Evolutionary conservation across 805 yeast species (phyloP).

Genomic region (Yamadazyma laniorum): DNA sequence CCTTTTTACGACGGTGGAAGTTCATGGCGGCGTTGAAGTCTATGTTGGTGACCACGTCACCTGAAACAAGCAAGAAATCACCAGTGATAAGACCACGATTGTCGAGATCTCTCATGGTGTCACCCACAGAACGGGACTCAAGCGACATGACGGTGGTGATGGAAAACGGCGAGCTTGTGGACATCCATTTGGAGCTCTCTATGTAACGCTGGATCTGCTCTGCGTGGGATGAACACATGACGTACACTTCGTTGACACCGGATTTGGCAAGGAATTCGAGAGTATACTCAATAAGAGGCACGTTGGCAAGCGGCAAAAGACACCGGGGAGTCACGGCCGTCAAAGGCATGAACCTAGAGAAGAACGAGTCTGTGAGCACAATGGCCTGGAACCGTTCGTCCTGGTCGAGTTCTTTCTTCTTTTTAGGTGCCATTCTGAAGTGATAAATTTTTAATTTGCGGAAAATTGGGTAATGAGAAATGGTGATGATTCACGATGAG

Average conservation of each 20-base stretch:
- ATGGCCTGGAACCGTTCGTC: conserved; percentile 88
- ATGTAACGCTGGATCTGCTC: conserved; percentile 83
- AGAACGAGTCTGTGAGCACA: conserved; percentile 90
- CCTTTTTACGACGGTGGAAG: conserved; percentile 69
- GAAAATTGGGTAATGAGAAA: too few relatives aligned
- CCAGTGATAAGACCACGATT: conserved; percentile 85
- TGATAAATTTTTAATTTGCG: too few relatives aligned
- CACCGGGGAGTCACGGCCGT: conserved; percentile 87
- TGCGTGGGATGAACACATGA: conserved; percentile 89
- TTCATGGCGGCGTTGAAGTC: conserved; percentile 72
- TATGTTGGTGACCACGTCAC: conserved; percentile 93
- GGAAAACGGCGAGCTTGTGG: conserved; percentile 73
- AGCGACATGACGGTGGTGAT: conserved; percentile 77
- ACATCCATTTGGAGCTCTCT: conserved; percentile 64
- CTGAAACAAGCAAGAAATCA: conserved; percentile 86
- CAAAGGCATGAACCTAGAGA: conserved; percentile 89
- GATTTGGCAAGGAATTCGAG: conserved; percentile 90
- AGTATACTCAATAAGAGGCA: conserved; percentile 92
- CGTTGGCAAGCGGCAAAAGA: conserved; percentile 85
- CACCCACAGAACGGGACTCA: conserved; percentile 91
- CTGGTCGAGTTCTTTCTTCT: conserved; percentile 57
- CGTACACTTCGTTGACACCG: conserved; percentile 83
- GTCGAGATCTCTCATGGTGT: conserved; percentile 94
- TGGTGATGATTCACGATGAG: too few relatives aligned
- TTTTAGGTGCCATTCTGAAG: conserved; percentile 53